phyloP scores from a whole-genome alignment of 192 early-diverging fungal species.

The Backusella morwellensis region DNA sequence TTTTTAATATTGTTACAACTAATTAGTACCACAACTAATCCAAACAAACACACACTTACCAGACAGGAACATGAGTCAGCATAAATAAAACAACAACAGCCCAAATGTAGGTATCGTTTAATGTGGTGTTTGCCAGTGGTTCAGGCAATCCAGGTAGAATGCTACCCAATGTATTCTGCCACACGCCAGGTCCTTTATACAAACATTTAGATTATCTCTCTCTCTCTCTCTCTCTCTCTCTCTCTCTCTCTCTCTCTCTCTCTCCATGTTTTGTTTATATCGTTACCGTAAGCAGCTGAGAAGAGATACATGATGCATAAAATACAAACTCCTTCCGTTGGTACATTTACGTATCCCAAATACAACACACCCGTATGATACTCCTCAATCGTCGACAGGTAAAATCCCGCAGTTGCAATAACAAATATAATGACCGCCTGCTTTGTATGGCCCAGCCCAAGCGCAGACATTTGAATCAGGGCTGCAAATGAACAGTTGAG shows the following conservation, averaged over 20 bases:
- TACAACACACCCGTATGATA: constrained; percentile 88
- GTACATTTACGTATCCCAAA: constrained; percentile 78
- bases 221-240: no score
- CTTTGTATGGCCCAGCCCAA: constrained; percentile 18
- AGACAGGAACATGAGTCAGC: constrained; percentile 32
- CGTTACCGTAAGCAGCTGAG: constrained; percentile 61
- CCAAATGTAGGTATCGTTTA: constrained; percentile 13
- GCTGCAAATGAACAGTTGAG: constrained; percentile 33
- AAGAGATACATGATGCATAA: constrained; percentile 57
- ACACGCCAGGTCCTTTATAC: constrained; percentile 21
- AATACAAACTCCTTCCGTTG: constrained; percentile 81
- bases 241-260: no score
- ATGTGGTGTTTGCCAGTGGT: not conserved
- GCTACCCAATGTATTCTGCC: constrained; percentile 5
- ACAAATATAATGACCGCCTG: constrained; percentile 19
- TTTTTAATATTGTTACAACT: no score
- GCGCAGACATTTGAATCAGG: constrained; percentile 16
- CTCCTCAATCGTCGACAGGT: constrained; percentile 88
- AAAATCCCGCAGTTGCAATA: constrained; percentile 57
- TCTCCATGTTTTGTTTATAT: not conserved
- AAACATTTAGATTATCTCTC: not conserved
- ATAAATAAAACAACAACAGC: constrained; percentile 18
- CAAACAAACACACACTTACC: constrained; percentile 20
- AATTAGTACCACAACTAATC: no score
- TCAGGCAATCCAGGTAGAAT: constrained; percentile 9